Base-by-base conservation (phyloP, 148 eudicot genomes). In the Dianthus caryophyllus region DNA sequence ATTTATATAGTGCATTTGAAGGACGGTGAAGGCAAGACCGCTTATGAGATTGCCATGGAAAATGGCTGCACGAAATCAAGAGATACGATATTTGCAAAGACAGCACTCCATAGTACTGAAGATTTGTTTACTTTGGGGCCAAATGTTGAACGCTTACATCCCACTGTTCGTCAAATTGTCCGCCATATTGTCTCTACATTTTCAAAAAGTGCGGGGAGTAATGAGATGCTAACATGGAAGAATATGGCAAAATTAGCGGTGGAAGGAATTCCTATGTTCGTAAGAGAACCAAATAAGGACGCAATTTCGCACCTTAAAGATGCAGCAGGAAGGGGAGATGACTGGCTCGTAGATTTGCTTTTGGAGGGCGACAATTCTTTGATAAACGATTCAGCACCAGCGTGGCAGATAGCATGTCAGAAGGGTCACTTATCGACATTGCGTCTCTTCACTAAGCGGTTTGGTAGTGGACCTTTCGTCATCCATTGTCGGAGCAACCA, bases 341-440 rank as follows among this genome's bases (percentile, higher is more conserved):
- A 46, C 27, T 69, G 72, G 72, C 72, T 69, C 20, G 43, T 69
- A 29, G 14, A 20, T 17, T 2, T 58, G 30, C 38, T 69, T 26
- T 61, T 69, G 56, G 31, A 69, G 52, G 47, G 52, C 6, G 65
- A 69, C 7, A 44, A 16, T 18, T 9, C 53, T 13, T 68, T 46
- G 38, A 25, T 55, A 14, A 21, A 30, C 9, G 36, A 68, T 5
- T 58, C 53, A 10, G 20, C 65, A n/a, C 9, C 39, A 41, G 64
- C 72, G 7, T 57, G 72, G 72, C 55, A 57, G 20, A 20, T 20
- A 30, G 64, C 72, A 44, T 69, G 72, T 20, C 44, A 30, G 16
- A 69, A 18, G 6, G 54, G 65, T 44, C 26, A 29, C 24, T 7
- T 69, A 20, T 69, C 72, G 4, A 46, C 65, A 18, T 57, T 58